Evolutionary conservation across 2,329 filamentous ascomycete species (phyloP).

Genomic region (Clarireedia hainanense): DNA sequence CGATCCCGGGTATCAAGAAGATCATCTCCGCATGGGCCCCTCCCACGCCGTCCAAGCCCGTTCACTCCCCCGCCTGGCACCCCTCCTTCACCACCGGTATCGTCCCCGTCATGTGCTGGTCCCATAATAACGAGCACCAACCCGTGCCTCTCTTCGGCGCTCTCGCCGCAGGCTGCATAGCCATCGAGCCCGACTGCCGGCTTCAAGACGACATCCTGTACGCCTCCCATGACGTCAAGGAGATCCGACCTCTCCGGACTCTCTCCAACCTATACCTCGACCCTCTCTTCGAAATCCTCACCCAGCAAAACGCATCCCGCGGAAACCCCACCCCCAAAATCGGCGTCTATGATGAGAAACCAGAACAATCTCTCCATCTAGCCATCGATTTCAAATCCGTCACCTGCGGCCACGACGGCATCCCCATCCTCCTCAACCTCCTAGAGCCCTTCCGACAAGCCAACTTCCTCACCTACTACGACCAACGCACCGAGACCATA

Average conservation of each 20-base stretch:
- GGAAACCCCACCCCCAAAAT: conserved; percentile 6
- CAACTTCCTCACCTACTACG: conserved; percentile 31
- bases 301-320: conserved; percentile 36
- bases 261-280: conserved; percentile 51
- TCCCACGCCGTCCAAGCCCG: not conserved
- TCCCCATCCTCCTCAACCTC: conserved; percentile 32
- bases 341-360: conserved; percentile 19
- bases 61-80: not conserved
- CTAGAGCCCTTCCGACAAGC: conserved; percentile 35
- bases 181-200: conserved; percentile 55
- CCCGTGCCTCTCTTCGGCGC: conserved; percentile 40
- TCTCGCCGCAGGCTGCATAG: conserved; percentile 48
- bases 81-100: conserved; percentile 5
- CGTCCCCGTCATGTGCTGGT: conserved; percentile 18
- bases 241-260: conserved; percentile 44
- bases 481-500: conserved; percentile 28
- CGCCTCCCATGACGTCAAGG: conserved; percentile 46
- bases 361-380: conserved; percentile 28
- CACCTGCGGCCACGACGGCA: conserved; percentile 19
- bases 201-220: conserved; percentile 44
- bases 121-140: conserved; percentile 52
- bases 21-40: not conserved
- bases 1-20: not conserved
- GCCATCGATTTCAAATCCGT: conserved; percentile 45
- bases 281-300: conserved; percentile 48